Base-by-base conservation (phyloP, 2,329 filamentous ascomycete genomes). In the Graphilbum fragrans region DNA sequence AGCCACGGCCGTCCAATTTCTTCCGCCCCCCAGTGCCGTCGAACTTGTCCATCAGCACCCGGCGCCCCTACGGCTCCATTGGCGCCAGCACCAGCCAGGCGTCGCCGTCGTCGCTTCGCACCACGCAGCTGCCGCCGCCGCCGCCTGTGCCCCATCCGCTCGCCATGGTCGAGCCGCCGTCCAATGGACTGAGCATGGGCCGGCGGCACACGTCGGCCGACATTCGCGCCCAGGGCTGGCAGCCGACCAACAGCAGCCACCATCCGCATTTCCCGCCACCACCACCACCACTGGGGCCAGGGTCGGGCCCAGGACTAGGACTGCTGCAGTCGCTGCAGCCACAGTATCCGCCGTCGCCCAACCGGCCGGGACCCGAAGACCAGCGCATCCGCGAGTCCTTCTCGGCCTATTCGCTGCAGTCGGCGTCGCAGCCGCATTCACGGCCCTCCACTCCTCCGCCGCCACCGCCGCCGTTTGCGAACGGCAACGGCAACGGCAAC, bases 161-260 rank as follows among this genome's bases (percentile, higher is more conserved):
- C 41, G 39, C 70, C 69, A 47, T 69, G 61, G 69, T 76, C 25
- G 70, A 79, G 51, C 69, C 73, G 21, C 73, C 77, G 27, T 77
- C 80, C 29, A 73, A 77, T 43, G 14, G 14, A 5, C 29, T 31
- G n/a, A 87, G 78, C 52, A 69, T 94, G 37, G 75, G 79, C 35
- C 80, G 90, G 48, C 77, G 90, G 46, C 92, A 98, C 61, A 98
- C 92, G 2, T 90, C 88, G 32, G 92, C 92, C 44, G 92, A 98
- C 57, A 96, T 98, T 51, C 81, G 92, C 41, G 82, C 88, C 52
- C 82, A 87, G 56, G 86, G 82, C 31, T 90, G 84, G 78, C 80
- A 79, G 47, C 69, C 69, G 8, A 68, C 62, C 38, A 64, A 67
- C 34, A 74, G 21, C 82, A 81, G 5, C 83, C 80, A 11, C 83